Evolutionary conservation across 2,329 filamentous ascomycete species (phyloP), one percentile per base, ranked within the genome.

Genomic region (Paraphoma sp.): DNA sequence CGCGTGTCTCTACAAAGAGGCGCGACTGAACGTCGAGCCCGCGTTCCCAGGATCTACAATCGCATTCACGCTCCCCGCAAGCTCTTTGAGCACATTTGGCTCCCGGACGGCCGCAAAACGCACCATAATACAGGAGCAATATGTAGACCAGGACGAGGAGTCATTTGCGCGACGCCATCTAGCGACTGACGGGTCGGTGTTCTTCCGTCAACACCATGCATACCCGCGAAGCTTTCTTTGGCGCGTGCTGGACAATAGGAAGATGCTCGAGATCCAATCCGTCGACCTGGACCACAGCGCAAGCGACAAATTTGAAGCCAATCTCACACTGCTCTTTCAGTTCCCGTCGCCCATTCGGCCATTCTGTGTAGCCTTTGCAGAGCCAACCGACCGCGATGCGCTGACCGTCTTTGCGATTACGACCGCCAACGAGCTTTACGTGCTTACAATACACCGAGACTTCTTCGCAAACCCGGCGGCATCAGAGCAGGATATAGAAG

Each of bases 151-250:
- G 70, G 91, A 93, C 64, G 90, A 94, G 74, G 86, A 86, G 53
- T 81, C 85, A 9, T 97, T 96, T 71, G 86, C 88, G 63, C 82
- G 85, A 57, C 88, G 86, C 61, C 86, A 91, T 71, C 81, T 97
- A 51, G 92, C 94, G 28, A 74, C 67, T 1, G 86, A 93, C 31
- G 89, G 92, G 29, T 92, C 92, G 2, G 84, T 98, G 53, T 97
- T 92, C 80, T 93, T 96, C 77, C 88, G 95, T 53, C 86, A 86
- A 75, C 86, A 89, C 75, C 87, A 90, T 70, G 82, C 85, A 62
- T 88, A 89, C 62, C 95, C 95, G 40, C 88, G 91, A 72, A 92
- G 87, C 76, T 96, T 98, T 73, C 84, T 97, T 46, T 99, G 95
- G 95, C 87, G 94, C 66, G 84, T 98, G 40, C 80, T 97, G 58